These are phyloP conservation scores for Camelina sativa DNA, from an alignment of 345 rosid species.

Conservation along the genomic window DNA sequence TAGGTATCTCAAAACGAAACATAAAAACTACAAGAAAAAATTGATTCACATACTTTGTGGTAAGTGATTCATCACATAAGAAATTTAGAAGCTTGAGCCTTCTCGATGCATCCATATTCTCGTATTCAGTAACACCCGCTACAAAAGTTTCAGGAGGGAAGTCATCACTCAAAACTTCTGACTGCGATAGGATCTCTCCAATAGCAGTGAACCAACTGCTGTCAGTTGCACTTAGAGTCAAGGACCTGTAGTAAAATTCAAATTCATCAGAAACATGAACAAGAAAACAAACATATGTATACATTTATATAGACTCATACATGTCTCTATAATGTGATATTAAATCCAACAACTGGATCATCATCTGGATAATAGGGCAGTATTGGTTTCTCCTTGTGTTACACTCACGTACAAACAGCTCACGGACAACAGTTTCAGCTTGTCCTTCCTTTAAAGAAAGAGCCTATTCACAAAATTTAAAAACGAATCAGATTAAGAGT, in stretches of 20 bases:
- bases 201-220: constrained; percentile 60
- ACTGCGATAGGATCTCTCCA: constrained; percentile 47
- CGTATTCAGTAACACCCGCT: constrained; percentile 44
- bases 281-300: no score
- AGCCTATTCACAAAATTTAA: constrained; percentile 52
- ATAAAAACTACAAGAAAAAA: constrained; percentile 19
- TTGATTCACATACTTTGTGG: constrained; percentile 40
- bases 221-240: constrained; percentile 52
- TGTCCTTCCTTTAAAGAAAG: constrained; percentile 73
- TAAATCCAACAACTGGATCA: constrained; percentile 56
- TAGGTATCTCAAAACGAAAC: neutral
- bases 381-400: constrained; percentile 54
- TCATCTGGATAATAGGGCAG: constrained; percentile 57
- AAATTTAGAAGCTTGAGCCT: constrained; percentile 55
- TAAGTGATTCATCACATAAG: constrained; percentile 61
- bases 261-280: constrained; percentile 4
- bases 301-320: constrained; percentile 45
- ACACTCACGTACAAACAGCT: constrained; percentile 51
- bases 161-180: constrained; percentile 42
- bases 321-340: constrained; percentile 55
- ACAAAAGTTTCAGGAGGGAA: constrained; percentile 37
- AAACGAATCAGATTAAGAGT: neutral
- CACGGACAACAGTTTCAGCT: constrained; percentile 64
- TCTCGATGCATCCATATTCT: constrained; percentile 40
- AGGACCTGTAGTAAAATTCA: neutral